phyloP scores from a whole-genome alignment of 768 basidiomycete species.

The Leccinum boreale region DNA sequence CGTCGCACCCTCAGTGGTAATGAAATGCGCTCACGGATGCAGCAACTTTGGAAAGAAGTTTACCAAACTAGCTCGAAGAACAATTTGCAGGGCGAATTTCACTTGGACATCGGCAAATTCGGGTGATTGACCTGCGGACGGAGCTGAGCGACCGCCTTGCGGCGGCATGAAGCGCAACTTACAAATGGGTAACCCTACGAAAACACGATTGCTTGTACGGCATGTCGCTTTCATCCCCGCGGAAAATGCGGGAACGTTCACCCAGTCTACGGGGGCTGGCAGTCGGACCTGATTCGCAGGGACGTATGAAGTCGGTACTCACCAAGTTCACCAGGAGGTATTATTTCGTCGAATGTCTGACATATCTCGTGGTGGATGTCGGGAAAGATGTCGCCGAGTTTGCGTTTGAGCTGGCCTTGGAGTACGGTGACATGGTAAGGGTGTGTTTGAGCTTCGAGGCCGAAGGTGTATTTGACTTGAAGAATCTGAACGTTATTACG shows the following conservation, averaged over 20 bases:
- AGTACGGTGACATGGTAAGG: conserved; percentile 36
- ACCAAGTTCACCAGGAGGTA: conserved; percentile 23
- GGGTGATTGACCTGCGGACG: conserved; percentile 32
- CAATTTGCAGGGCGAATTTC: conserved; percentile 35
- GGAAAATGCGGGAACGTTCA: conserved; percentile 24
- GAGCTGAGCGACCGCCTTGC: conserved; percentile 7
- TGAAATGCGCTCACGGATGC: conserved; percentile 29
- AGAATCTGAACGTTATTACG: conserved; percentile 30
- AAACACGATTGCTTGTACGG: conserved; percentile 40
- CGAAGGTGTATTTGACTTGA: conserved; percentile 38
- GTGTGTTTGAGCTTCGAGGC: conserved; percentile 30
- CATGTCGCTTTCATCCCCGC: conserved; percentile 32
- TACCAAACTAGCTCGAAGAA: conserved; percentile 30
- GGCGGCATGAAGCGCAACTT: conserved; percentile 9
- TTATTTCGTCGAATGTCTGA: conserved; percentile 27
- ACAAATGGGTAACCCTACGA: conserved; percentile 40
- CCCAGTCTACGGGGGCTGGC: conserved; percentile 26
- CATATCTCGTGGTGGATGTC: conserved; percentile 34
- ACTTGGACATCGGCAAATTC: conserved; percentile 34
- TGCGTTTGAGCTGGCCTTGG: conserved; percentile 32
- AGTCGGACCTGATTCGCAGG: conserved; percentile 10
- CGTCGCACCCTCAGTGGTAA: conserved; percentile 4
- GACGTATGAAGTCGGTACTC: conserved; percentile 4
- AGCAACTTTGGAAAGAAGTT: conserved; percentile 33
- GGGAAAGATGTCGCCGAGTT: conserved; percentile 32